A percentile compares a stretch with the other conserved stretches of the same genome.
These are phyloP conservation scores for Sphaerulina populicola DNA, from an alignment of 2,329 filamentous ascomycete species.

Conservation along the genomic window DNA sequence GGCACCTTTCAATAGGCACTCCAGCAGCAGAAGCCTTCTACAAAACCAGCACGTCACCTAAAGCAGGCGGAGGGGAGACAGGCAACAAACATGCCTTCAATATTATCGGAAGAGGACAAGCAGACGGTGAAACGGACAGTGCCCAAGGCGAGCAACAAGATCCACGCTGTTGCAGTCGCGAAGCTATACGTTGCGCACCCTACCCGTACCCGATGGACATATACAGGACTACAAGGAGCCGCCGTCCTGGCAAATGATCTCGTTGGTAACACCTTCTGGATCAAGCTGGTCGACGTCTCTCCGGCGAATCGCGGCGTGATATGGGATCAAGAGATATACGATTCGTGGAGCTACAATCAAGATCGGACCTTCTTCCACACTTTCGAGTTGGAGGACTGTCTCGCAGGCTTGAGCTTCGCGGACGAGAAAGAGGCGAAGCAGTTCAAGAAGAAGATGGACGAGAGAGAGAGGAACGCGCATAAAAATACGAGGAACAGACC, in stretches of 20 bases:
- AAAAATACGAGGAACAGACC: constrained; percentile 20
- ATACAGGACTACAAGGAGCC: constrained; percentile 87
- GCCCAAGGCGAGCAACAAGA: constrained; percentile 92
- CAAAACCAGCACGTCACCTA: neutral
- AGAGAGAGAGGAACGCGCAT: constrained; percentile 15
- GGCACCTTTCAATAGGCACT: constrained; percentile 18
- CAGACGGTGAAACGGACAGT: constrained; percentile 91
- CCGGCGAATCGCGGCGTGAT: constrained; percentile 74
- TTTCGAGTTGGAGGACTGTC: constrained; percentile 88
- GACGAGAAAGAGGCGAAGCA: constrained; percentile 97
- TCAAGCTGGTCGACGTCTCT: constrained; percentile 96
- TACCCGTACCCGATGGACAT: constrained; percentile 77
- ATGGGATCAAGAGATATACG: constrained; percentile 97
- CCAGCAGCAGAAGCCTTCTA: too few relatives aligned
- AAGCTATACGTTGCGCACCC: constrained; percentile 90
- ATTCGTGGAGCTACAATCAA: constrained; percentile 89
- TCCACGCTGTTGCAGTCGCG: constrained; percentile 88
- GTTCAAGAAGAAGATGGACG: constrained; percentile 92
- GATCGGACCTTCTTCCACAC: constrained; percentile 96
- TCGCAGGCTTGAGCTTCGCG: constrained; percentile 82
- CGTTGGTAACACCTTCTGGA: constrained; percentile 91
- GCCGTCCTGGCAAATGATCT: constrained; percentile 86
- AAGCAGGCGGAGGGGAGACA: neutral
- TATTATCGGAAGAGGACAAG: constrained; percentile 88
- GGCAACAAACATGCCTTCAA: constrained; percentile 31